These are phyloP conservation scores for Phytophthora pluvialis DNA, from an alignment of 352 stramenopile species.

Conservation along the genomic window DNA sequence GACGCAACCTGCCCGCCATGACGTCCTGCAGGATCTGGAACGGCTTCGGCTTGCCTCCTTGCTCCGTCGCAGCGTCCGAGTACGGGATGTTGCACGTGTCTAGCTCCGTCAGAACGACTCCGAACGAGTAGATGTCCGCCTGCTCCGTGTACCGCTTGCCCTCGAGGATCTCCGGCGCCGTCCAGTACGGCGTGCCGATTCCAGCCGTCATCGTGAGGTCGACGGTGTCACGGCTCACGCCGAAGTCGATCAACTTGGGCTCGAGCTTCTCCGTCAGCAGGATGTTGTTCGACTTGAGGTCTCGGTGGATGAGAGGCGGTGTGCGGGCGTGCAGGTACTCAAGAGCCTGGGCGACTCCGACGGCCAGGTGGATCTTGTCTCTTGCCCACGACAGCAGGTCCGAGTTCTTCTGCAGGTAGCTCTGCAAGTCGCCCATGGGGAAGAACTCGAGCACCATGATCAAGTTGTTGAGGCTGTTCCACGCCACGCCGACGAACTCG, in stretches of 20 bases:
- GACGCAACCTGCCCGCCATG: conserved; percentile 46
- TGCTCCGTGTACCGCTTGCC: conserved; percentile 63
- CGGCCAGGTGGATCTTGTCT: conserved; percentile 59
- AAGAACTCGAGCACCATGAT: conserved; percentile 47
- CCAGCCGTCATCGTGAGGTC: conserved; percentile 56
- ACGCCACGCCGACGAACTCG: conserved; percentile 61
- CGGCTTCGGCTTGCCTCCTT: conserved; percentile 25
- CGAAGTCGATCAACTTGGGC: conserved; percentile 88
- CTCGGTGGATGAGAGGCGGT: conserved; percentile 41
- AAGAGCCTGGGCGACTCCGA: conserved; percentile 41
- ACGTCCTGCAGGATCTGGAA: conserved; percentile 57
- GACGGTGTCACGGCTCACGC: conserved; percentile 46
- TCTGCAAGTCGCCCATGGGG: conserved; percentile 23
- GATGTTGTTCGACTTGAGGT: conserved; percentile 65
- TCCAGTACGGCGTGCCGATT: conserved; percentile 85
- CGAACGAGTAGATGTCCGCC: conserved; percentile 77
- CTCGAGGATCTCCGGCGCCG: conserved; percentile 74
- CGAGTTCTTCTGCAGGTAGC: conserved; percentile 27
- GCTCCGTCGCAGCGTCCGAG: conserved; percentile 23
- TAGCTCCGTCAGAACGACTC: conserved; percentile 58
- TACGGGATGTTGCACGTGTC: conserved; percentile 47
- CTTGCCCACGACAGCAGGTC: conserved; percentile 37
- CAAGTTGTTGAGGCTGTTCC: conserved; percentile 48
- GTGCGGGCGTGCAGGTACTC: conserved; percentile 38
- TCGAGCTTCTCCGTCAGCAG: conserved; percentile 70